These are phyloP conservation scores for Lyophyllum atratum DNA, from an alignment of 768 basidiomycete genomes.

Conservation along the genomic window DNA sequence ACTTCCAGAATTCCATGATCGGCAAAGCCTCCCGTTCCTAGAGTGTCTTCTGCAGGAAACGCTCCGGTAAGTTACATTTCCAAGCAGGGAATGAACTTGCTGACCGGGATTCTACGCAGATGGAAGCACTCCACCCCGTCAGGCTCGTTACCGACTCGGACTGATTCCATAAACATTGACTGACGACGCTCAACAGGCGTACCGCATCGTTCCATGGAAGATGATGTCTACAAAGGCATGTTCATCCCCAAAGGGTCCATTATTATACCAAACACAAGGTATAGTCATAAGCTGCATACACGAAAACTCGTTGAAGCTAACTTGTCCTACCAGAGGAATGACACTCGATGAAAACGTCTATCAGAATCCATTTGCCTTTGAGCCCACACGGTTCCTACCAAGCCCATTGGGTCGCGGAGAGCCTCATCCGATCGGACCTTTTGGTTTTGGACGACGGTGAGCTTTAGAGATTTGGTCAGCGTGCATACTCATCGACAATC, in stretches of 20 bases:
- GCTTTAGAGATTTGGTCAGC: background rate
- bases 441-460: slow-evolving; percentile 38
- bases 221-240: slow-evolving; percentile 19
- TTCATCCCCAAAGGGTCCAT: slow-evolving; percentile 15
- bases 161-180: background rate
- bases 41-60: slow-evolving; percentile 13
- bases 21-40: slow-evolving; percentile 20
- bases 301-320: background rate
- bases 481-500: background rate
- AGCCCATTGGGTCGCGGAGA: slow-evolving; percentile 20
- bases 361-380: slow-evolving; percentile 27
- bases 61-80: background rate
- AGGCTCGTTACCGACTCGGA: background rate
- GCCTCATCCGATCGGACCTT: slow-evolving; percentile 20
- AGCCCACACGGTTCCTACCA: slow-evolving; percentile 28
- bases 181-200: background rate
- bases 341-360: slow-evolving; percentile 30
- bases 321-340: slow-evolving; percentile 23
- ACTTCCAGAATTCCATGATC: slow-evolving; percentile 15
- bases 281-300: too few relatives aligned
- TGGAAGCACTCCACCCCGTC: slow-evolving; percentile 10
- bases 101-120: too few relatives aligned
- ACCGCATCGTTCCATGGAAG: slow-evolving; percentile 13
- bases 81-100: too few relatives aligned
- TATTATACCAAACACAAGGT: background rate